Evolutionary conservation across 2,329 filamentous ascomycete species (phyloP), one percentile per base, ranked within the genome.

Genomic region (Colletotrichum incanum): DNA sequence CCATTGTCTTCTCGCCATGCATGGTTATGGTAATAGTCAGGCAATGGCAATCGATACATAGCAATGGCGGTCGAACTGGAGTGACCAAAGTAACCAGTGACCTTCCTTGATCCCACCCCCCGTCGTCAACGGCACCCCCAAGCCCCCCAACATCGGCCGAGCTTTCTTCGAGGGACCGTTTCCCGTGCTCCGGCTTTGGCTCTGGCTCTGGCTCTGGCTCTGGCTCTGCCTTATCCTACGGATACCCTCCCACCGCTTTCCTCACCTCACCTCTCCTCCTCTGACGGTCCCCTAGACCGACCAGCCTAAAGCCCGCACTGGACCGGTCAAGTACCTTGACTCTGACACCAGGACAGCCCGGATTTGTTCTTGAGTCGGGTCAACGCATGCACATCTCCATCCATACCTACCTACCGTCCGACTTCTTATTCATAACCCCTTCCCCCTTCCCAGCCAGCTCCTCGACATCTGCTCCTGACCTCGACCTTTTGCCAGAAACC

Each of bases 311-410:
- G 65, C 50, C 68, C 65, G 54, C 56, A 62, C 64, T 71, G 34
- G 58, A 49, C 16, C 49, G 43, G 47, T 34, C 64, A 67, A 59
- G 68, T 63, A 72, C 62, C 43, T 70, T 34, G 54, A 59, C 47
- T 54, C 37, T 41, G 31, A 50, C 65, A 62, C 69, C 58, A 67
- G 69, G 65, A 45, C 65, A 69, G 64, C 69, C 69, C 50, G 65
- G 69, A 72, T 69, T 59, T 69, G 45, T 52, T 60, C 59, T 59
- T 64, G 69, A 64, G 69, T 72, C 69, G 69, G 64, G 69, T 69
- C 69, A 69, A 69, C 56, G 61, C 64, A 63, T 50, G 50, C 64
- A 28, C 65, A 64, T 64, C 64, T 71, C 49, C 47, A 65, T 52
- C 52, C 52, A 23, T 34, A 56, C 34, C 52, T 7, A 67, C 64